Evolutionary conservation across 2,329 filamentous ascomycete species (phyloP), one percentile per base, ranked within the genome.

Genomic region (Talaromyces albobiverticillius): DNA sequence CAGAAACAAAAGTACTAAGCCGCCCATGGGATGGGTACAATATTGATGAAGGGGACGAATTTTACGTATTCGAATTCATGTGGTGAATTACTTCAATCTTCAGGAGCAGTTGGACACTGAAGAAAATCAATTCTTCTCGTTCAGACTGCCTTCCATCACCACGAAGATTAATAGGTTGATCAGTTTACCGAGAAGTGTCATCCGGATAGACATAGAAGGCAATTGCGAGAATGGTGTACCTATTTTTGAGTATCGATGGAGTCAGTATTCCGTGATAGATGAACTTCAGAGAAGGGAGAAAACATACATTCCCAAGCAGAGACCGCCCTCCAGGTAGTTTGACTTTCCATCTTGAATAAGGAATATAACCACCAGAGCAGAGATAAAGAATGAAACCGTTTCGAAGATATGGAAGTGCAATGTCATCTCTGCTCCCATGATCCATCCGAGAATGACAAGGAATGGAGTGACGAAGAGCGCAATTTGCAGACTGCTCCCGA

Each of bases 401-500:
- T 90, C 86, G 63, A 91, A 89, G 2, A 82, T 88, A 75, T 92
- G 86, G 66, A 94, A 94, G 67, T 88, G 87, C 40, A 93, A 79
- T 6, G 87, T 87, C 88, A 91, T 90, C 22, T 83, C 80, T 59
- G 83, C 76, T 51, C 80, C 80, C 71, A 89, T 83, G 61, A 88
- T 85, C 89, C 89, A 93, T 57, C 88, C 89, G 34, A 92, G 78
- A 60, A 93, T 84, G 51, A 93, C 89, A 51, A 93, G 77, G 72
- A 88, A 87, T 0, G 89, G 89, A 1, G 89, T 92, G 46, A 93
- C 88, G 42, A 91, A 84, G 43, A 93, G 78, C 20, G 89, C 88
- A 63, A 93, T 93, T 71, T 93, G 89, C 67, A 93, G 85, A 69
- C 86, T 89, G 56, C 86, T 90, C 43, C 89, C 89, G 64, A 93